Percentiles rank a stretch among this genome's conserved stretches.
Conservation (phyloP, 2,329 filamentous ascomycete species). For the Ophiocordyceps robertsii region DNA sequence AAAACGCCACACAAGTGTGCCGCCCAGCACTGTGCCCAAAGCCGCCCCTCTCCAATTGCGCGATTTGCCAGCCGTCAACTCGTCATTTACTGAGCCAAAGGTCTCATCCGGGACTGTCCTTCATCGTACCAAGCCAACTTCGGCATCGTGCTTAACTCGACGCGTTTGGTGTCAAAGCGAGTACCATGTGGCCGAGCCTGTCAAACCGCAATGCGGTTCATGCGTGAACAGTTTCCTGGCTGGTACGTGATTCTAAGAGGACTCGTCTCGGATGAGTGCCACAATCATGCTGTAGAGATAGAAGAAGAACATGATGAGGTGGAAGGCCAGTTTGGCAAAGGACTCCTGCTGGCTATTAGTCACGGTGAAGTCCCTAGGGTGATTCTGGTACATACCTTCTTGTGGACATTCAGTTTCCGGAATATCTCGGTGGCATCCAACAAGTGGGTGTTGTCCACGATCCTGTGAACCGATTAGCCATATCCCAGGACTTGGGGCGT, state of each 20-base stretch:
- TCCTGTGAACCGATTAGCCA: conserved; percentile 39
- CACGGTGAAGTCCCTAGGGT: background rate
- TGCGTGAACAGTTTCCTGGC: background rate
- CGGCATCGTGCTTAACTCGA: background rate
- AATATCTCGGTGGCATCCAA: conserved; percentile 98
- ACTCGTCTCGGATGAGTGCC: conserved; percentile 89
- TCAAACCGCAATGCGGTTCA: background rate
- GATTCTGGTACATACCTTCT: conserved; percentile 54
- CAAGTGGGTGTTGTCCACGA: conserved; percentile 92
- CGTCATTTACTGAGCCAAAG: background rate
- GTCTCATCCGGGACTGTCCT: background rate
- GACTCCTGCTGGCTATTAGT: conserved; percentile 57
- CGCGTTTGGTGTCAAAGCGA: no score
- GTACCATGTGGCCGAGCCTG: background rate
- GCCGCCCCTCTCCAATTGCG: background rate
- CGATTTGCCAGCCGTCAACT: background rate
- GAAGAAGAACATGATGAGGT: conserved; percentile 99
- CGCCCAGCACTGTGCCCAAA: background rate
- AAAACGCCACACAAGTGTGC: background rate
- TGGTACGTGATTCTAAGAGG: conserved; percentile 40
- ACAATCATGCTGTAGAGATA: conserved; percentile 99
- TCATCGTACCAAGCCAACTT: background rate
- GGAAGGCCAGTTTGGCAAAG: conserved; percentile 97
- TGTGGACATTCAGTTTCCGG: conserved; percentile 96
- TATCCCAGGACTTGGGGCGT: background rate